Conservation (phyloP, 768 basidiomycete genomes). For the Boletales sp. region DNA sequence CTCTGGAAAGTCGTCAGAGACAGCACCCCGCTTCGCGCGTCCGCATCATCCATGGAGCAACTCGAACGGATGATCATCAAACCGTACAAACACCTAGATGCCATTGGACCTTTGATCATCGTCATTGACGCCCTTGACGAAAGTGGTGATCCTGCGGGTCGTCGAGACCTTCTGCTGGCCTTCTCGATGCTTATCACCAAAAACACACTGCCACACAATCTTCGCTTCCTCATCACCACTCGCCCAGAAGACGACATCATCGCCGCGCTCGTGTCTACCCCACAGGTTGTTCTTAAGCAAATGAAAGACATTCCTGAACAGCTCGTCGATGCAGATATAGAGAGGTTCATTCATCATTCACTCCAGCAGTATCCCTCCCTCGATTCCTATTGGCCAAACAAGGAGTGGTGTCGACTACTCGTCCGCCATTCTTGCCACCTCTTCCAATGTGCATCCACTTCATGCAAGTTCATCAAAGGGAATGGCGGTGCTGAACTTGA, state of each 20-base stretch:
- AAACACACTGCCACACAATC: too few species aligned
- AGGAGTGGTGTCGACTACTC: too few species aligned
- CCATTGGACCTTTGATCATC: too few species aligned
- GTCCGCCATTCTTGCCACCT: too few species aligned
- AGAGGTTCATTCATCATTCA: not conserved
- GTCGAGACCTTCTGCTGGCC: too few species aligned
- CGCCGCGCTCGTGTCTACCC: not conserved
- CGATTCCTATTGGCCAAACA: not conserved
- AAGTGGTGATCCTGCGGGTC: too few species aligned
- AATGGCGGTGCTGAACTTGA: not conserved
- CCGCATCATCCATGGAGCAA: constrained; percentile 7
- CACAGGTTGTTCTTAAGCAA: not conserved
- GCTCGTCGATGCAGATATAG: not conserved
- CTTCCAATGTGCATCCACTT: too few species aligned
- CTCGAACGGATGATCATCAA: not conserved
- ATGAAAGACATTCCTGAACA: not conserved
- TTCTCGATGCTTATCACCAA: too few species aligned
- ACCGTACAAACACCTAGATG: too few species aligned
- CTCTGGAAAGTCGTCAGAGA: too few species aligned
- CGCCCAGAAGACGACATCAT: constrained; percentile 14
- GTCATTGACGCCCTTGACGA: too few species aligned
- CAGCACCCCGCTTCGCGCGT: not conserved
- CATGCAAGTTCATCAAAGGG: not conserved
- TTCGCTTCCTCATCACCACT: constrained; percentile 15
- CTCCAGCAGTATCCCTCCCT: not conserved